Percentiles rank a stretch among this genome's conserved stretches.
Conservation (phyloP, 345 rosid genomes). For the Eucalyptus cloeziana region DNA sequence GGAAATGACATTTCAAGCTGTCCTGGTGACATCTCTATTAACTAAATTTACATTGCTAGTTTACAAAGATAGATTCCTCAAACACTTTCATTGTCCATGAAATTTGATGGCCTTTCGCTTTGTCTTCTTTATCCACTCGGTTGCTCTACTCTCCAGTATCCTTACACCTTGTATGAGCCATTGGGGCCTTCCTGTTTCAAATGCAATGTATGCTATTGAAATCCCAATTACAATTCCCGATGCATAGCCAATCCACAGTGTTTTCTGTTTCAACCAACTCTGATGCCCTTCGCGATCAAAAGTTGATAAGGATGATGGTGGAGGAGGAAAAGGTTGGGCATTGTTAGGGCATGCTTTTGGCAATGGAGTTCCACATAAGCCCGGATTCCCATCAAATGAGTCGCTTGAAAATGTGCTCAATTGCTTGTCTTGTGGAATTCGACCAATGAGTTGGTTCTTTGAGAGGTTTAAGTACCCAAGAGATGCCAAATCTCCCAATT, state of each 20-base stretch:
- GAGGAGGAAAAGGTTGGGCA: neutral
- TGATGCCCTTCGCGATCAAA: fast-evolving
- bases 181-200: neutral
- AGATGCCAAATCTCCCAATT: neutral
- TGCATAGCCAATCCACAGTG: neutral
- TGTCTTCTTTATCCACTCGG: fast-evolving
- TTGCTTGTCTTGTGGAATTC: neutral
- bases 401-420: neutral
- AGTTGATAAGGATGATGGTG: neutral
- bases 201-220: neutral
- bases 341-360: neutral
- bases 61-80: neutral
- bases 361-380: neutral
- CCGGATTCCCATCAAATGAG: neutral
- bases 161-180: neutral
- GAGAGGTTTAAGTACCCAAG: neutral
- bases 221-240: fast-evolving
- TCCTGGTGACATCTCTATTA: fast-evolving
- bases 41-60: neutral
- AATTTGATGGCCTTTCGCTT: neutral
- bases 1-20: neutral
- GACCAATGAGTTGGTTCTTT: neutral
- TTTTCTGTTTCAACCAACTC: neutral
- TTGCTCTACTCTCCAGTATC: neutral
- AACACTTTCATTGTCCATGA: neutral